Evolutionary conservation across 257 asterid genomes (phyloP), one percentile per base, ranked within the genome.

Genomic region (Agastache rugosa): DNA sequence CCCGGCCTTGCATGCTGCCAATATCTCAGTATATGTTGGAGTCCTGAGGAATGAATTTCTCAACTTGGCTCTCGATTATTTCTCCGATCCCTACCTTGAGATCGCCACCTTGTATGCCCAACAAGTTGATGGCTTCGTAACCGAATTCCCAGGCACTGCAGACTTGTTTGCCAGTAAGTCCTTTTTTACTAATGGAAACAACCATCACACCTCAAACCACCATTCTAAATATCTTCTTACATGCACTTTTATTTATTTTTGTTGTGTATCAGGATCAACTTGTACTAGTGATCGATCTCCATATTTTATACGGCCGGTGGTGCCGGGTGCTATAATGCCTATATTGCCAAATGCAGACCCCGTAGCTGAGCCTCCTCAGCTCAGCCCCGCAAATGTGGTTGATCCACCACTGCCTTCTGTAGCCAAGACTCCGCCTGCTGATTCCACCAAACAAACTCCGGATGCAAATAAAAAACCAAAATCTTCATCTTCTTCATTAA

Each of bases 21-120:
- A 93, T 39, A 8, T 91, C 79, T 90, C 93, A 4, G 95, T 93
- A 3, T 91, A 90, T 25, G 89, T 85, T 14, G 96, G 95, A 41
- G 27, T 78, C 71, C 81, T 93, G 20, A 88, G 76, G 83, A 91
- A 93, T 45, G 98, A 93, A 65, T 93, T 86, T 64, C 80, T 76
- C 45, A 92, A 89, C 83, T 81, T 93, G 45, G 79, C 83, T 7
- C 85, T 93, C 59, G 97, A 93, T 58, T 91, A 85, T 72, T 69
- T 83, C 4, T 77, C 97, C 1, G 97, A 93, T 85, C 98, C 98
- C 20, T 93, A 91, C 45, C 85, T 84, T 6, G 91, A 91, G 82
- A 82, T 93, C 12, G 78, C 80, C 76, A 91, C 96, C 31, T 54
- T 86, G 41, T 6, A 64, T 59, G 51, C 83, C 17, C 84, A 63